A percentile compares a stretch with the other conserved stretches of the same genome.
Evolutionary conservation across 306 rosid species (phyloP).

Genomic region (Acacia crassicarpa): DNA sequence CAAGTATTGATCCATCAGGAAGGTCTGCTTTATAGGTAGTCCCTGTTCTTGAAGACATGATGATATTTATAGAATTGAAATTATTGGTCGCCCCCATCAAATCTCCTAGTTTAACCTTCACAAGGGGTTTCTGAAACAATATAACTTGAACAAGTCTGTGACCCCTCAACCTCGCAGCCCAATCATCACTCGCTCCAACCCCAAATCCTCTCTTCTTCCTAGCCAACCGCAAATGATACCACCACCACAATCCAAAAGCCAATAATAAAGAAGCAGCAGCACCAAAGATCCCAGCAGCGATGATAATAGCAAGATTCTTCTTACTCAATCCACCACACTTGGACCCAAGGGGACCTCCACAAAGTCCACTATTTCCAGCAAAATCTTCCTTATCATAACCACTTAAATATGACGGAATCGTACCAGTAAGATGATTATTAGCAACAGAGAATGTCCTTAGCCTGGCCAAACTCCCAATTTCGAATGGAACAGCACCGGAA

Average conservation of each 20-base stretch:
- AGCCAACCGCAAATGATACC: conserved; percentile 67
- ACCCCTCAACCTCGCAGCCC: conserved; percentile 78
- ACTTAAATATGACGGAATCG: conserved; percentile 47
- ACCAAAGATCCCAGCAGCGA: conserved; percentile 95
- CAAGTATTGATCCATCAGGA: conserved; percentile 83
- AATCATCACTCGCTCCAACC: conserved; percentile 48
- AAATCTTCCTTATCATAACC: conserved; percentile 44
- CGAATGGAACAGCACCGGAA: conserved; percentile 66
- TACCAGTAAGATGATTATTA: conserved; percentile 63
- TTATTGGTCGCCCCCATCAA: conserved; percentile 85
- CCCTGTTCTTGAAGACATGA: conserved; percentile 74
- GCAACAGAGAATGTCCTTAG: conserved; percentile 65
- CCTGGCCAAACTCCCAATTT: conserved; percentile 54
- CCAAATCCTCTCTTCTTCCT: conserved; percentile 51
- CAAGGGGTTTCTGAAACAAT: conserved; percentile 89
- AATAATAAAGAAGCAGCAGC: conserved; percentile 81
- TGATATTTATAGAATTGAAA: conserved; percentile 59
- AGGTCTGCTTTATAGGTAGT: conserved; percentile 82
- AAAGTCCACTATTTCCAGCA: conserved; percentile 70
- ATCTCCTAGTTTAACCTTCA: conserved; percentile 84
- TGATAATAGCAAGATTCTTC: conserved; percentile 78
- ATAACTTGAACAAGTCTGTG: conserved; percentile 82
- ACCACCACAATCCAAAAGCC: conserved; percentile 94
- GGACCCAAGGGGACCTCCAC: conserved; percentile 77
- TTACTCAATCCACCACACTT: conserved; percentile 87